phyloP scores from a whole-genome alignment of 768 basidiomycete genomes.

The Antrodiella citrinella region DNA sequence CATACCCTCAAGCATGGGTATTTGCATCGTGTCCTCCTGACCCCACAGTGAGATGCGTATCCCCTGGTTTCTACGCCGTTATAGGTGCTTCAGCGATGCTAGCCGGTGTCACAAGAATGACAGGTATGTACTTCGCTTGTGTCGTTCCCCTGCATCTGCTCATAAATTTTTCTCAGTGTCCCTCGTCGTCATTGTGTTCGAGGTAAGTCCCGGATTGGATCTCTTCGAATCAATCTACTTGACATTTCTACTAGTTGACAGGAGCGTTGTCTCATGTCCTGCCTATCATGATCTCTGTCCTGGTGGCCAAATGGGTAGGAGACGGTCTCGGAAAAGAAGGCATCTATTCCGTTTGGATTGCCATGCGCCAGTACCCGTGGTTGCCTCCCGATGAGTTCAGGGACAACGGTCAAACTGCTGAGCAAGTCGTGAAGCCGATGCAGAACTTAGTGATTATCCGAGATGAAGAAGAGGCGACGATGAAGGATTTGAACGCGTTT shows the following conservation, averaged over 20 bases:
- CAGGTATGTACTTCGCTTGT: constrained; percentile 35
- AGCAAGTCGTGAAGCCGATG: constrained; percentile 49
- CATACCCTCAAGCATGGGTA: constrained; percentile 61
- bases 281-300: constrained; percentile 74
- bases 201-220: constrained; percentile 29
- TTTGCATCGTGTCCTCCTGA: constrained; percentile 70
- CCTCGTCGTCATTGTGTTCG: constrained; percentile 69
- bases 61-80: constrained; percentile 71
- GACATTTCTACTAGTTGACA: constrained; percentile 40
- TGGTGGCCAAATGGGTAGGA: constrained; percentile 71
- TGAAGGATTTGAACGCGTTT: constrained; percentile 42
- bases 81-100: constrained; percentile 73
- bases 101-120: constrained; percentile 72
- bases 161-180: constrained; percentile 39
- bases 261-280: constrained; percentile 75
- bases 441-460: constrained; percentile 43
- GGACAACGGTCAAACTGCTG: constrained; percentile 56
- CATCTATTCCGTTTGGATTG: constrained; percentile 67
- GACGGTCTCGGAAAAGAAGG: constrained; percentile 64
- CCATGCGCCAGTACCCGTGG: constrained; percentile 65
- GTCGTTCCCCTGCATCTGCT: neutral
- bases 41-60: constrained; percentile 57
- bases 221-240: neutral
- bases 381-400: constrained; percentile 57
- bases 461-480: constrained; percentile 33